Base-by-base conservation (phyloP, 148 eudicot genomes). In the Rhododendron ovatum region DNA sequence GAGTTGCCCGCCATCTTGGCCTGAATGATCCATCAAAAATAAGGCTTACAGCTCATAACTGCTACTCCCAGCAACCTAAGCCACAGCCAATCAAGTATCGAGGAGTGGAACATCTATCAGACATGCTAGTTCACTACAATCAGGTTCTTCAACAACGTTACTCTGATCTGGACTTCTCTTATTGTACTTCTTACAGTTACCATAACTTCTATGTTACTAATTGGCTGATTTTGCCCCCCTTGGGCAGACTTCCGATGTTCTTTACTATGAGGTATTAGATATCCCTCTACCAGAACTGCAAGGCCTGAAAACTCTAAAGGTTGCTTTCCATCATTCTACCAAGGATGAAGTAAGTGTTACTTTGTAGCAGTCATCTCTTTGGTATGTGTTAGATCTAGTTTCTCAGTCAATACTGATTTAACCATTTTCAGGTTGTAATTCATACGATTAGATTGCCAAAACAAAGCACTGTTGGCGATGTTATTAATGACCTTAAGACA, bases 1-100 rank as follows among this genome's bases (percentile, higher is more conserved):
- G 90, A 89, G 94, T 97, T 63, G 95, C 99, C 65, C 90, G 88
- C 53, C 93, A 85, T 83, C 90, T 97, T 89, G 93, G 93, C 75
- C 71, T 97, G 88, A 93, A 95, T 76, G 99, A 97, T 91, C 95
- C 96, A 85, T 93, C 98, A 41, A 97, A 95, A 87, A 91, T 97
- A 86, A 92, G 99, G 91, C 92, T 97, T 50, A 97, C 99, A 18
- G 91, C 98, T 87, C 98, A 97, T 76, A 95, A 97, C 86, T 95
- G 99, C 88, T 94, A 97, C 88, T 97, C 99, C 85, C 99, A 95
- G 92, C 98, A 97, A 90, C 99, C 99, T 37, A 97, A 93, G 75
- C 98, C 99, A 73, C 95, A 93, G 45, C 92, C 92, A 48, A 92
- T 97, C 80, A 97, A 95, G 86, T 97, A 93, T 74, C 91, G 96